These are phyloP conservation scores for Berkeleyomyces rouxiae DNA, from an alignment of 2,329 filamentous ascomycete genomes.

Conservation along the genomic window DNA sequence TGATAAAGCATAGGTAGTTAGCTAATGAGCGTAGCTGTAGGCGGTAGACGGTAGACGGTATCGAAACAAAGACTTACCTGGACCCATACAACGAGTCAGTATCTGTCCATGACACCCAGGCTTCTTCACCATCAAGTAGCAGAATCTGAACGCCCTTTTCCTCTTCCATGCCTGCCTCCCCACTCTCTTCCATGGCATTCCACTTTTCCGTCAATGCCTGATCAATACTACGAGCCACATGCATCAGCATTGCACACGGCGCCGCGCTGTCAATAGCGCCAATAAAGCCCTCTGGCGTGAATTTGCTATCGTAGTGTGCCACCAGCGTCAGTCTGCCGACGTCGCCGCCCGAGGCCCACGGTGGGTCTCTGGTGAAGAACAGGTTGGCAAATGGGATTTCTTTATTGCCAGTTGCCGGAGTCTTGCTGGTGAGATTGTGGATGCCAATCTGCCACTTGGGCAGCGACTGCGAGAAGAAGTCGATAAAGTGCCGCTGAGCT, in stretches of 20 bases:
- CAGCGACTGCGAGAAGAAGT: constrained; percentile 61
- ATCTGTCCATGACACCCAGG: constrained; percentile 64
- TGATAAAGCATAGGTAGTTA: background rate
- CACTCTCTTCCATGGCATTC: constrained; percentile 49
- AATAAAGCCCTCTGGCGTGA: constrained; percentile 68
- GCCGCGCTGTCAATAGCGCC: constrained; percentile 88
- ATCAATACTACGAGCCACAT: constrained; percentile 68
- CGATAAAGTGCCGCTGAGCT: constrained; percentile 65
- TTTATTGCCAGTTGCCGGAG: constrained; percentile 53
- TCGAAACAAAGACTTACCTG: constrained; percentile 36
- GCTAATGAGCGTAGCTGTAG: background rate
- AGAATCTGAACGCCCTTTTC: constrained; percentile 76
- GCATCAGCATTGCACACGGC: constrained; percentile 85
- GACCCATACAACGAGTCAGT: constrained; percentile 80
- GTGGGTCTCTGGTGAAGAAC: constrained; percentile 74
- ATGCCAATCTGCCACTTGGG: constrained; percentile 66
- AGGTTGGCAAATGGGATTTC: constrained; percentile 75
- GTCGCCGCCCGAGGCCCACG: constrained; percentile 58
- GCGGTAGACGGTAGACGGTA: too few species aligned
- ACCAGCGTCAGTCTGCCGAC: constrained; percentile 70
- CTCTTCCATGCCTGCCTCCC: constrained; percentile 45
- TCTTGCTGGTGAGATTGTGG: constrained; percentile 80
- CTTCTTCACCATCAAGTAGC: constrained; percentile 86
- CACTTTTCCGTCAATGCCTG: constrained; percentile 67
- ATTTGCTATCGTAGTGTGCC: constrained; percentile 85